Conservation (phyloP, 2,329 filamentous ascomycete genomes). For the Trichophyton verrucosum region DNA sequence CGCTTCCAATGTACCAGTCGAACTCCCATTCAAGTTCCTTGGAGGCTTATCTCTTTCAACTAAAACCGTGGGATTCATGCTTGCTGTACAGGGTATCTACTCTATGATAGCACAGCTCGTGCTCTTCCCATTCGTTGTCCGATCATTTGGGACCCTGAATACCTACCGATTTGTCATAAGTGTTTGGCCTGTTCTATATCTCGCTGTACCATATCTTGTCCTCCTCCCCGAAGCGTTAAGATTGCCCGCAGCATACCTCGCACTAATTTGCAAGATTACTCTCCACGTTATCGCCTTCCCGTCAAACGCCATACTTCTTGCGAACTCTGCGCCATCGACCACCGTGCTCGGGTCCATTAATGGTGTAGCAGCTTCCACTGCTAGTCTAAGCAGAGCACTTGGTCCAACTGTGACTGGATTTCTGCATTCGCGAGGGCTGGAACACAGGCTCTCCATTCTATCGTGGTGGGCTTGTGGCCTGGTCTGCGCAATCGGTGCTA, state of each 20-base stretch:
- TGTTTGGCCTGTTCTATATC: constrained; percentile 76
- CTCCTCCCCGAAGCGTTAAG: constrained; percentile 62
- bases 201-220: constrained; percentile 78
- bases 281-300: constrained; percentile 87
- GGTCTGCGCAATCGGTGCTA: constrained; percentile 61
- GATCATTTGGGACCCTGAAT: constrained; percentile 61
- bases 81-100: constrained; percentile 79
- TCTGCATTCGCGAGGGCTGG: constrained; percentile 68
- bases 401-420: constrained; percentile 80
- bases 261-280: constrained; percentile 85
- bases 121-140: constrained; percentile 67
- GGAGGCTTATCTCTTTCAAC: constrained; percentile 76
- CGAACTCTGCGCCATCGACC: constrained; percentile 74
- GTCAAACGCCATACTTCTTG: constrained; percentile 74
- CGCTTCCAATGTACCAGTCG: constrained; percentile 36
- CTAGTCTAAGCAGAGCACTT: constrained; percentile 75
- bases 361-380: constrained; percentile 79
- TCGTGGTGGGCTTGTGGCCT: constrained; percentile 86
- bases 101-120: constrained; percentile 78
- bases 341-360: constrained; percentile 84
- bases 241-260: constrained; percentile 60
- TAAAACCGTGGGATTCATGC: constrained; percentile 73
- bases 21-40: constrained; percentile 75
- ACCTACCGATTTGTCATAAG: constrained; percentile 73
- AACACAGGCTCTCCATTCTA: constrained; percentile 70